Conservation (phyloP, 2,329 filamentous ascomycete genomes). For the Hirsutella thompsonii region DNA sequence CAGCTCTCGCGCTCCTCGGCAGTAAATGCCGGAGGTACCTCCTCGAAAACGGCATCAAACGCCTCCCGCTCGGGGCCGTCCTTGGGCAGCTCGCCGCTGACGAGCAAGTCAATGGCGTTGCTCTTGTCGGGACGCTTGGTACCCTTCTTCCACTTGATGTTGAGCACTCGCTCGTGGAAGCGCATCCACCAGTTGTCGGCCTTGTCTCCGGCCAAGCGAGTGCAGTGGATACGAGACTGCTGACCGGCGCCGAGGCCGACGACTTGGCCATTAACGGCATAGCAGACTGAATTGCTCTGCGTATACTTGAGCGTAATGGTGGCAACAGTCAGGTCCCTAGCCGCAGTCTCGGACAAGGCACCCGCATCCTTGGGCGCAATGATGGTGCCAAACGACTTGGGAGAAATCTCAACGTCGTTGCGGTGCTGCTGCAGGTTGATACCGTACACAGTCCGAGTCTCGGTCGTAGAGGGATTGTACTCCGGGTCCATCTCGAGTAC, state of each 20-base stretch:
- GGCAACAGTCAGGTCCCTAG: slow-evolving; percentile 83
- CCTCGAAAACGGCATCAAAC: slow-evolving; percentile 83
- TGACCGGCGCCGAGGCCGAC: slow-evolving; percentile 91
- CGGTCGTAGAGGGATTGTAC: slow-evolving; percentile 68
- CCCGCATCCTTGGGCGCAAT: slow-evolving; percentile 72
- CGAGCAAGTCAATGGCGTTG: slow-evolving; percentile 93
- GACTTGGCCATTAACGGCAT: slow-evolving; percentile 85
- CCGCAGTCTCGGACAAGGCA: slow-evolving; percentile 63
- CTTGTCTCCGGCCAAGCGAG: slow-evolving; percentile 91
- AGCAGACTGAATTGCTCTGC: slow-evolving; percentile 98
- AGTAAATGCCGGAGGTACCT: slow-evolving; percentile 73
- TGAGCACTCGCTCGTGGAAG: slow-evolving; percentile 81
- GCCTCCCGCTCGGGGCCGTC: slow-evolving; percentile 71
- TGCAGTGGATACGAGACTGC: slow-evolving; percentile 97
- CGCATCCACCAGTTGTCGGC: slow-evolving; percentile 99
- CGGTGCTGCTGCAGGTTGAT: slow-evolving; percentile 80
- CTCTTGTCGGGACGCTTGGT: slow-evolving; percentile 95
- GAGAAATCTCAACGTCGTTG: slow-evolving; percentile 80
- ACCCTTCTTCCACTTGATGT: slow-evolving; percentile 93
- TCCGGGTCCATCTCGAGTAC: slow-evolving; percentile 88
- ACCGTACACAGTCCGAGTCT: slow-evolving; percentile 82
- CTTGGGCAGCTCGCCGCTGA: slow-evolving; percentile 78
- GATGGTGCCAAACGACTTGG: slow-evolving; percentile 72
- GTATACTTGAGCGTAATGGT: slow-evolving; percentile 98
- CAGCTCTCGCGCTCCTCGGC: slow-evolving; percentile 74